Conservation (phyloP, 345 rosid genomes). For the Aethionema arabicum region DNA sequence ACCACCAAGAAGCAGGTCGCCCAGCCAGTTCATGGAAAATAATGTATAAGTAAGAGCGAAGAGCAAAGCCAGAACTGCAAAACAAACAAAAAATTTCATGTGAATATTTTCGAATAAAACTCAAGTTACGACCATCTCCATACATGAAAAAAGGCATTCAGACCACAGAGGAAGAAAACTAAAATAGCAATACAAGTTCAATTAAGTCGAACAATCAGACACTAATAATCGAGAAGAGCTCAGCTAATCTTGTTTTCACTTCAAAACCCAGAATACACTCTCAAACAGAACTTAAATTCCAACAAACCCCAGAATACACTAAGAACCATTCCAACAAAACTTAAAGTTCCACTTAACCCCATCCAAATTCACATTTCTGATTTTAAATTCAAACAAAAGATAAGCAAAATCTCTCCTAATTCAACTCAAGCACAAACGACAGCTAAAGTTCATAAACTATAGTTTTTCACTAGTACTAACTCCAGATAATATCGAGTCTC, state of each 20-base stretch:
- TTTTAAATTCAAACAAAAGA: not conserved
- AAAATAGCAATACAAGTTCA: not conserved
- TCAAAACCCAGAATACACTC: not conserved
- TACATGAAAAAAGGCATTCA: not conserved
- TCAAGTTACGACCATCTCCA: slow-evolving; percentile 4
- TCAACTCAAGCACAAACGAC: slow-evolving; percentile 1
- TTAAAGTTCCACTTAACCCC: not conserved
- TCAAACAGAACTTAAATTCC: not conserved
- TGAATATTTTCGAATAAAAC: not conserved
- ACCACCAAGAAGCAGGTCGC: slow-evolving; percentile 78
- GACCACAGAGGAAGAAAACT: not conserved
- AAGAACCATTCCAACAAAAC: not conserved
- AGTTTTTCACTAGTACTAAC: not conserved
- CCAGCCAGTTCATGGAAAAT: slow-evolving; percentile 80
- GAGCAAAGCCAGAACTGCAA: slow-evolving; percentile 90
- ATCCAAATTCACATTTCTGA: slow-evolving; percentile 17
- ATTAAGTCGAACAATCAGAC: slow-evolving; percentile 14
- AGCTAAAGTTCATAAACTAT: no score
- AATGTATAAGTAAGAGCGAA: slow-evolving; percentile 83
- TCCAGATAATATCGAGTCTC: slow-evolving; percentile 5
- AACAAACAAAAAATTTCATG: not conserved
- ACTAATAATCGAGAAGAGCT: slow-evolving; percentile 13
- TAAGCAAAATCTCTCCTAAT: not conserved
- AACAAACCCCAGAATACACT: no score
- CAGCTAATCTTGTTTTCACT: not conserved